A percentile compares a stretch with the other conserved stretches of the same genome.
These are phyloP conservation scores for Acanthochlamys bracteata DNA, from an alignment of 106 monocot genomes.

Conservation along the genomic window DNA sequence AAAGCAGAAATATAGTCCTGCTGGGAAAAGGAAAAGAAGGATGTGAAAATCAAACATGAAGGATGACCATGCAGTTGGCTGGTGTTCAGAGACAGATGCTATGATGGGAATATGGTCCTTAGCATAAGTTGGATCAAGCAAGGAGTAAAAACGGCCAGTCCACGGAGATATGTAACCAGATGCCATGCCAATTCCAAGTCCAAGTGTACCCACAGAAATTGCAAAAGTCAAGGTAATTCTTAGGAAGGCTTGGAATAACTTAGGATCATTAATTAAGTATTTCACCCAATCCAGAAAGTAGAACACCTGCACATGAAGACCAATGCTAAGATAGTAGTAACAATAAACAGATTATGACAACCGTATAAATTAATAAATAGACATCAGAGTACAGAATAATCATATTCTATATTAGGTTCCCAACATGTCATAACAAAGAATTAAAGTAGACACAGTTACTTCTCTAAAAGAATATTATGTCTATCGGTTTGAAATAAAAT, in stretches of 20 bases:
- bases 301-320: slow-evolving; percentile 47
- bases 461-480: too few species aligned
- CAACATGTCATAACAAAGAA: too few species aligned
- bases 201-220: slow-evolving; percentile 50
- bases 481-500: too few species aligned
- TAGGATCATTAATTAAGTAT: slow-evolving; percentile 49
- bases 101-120: slow-evolving; percentile 82
- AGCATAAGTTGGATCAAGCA: slow-evolving; percentile 83
- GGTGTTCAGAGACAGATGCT: slow-evolving; percentile 81
- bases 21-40: slow-evolving; percentile 69
- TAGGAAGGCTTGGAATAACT: slow-evolving; percentile 49
- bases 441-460: too few species aligned
- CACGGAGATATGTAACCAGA: slow-evolving; percentile 80
- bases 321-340: slow-evolving; percentile 1
- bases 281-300: slow-evolving; percentile 79
- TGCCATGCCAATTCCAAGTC: slow-evolving; percentile 63
- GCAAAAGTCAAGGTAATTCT: slow-evolving; percentile 55
- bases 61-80: slow-evolving; percentile 82
- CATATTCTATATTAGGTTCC: too few species aligned
- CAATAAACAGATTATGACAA: too few species aligned
- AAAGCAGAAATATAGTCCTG: slow-evolving; percentile 74
- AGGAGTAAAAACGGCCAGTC: slow-evolving; percentile 76
- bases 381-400: too few species aligned
- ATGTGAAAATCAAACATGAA: slow-evolving; percentile 89
- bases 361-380: too few species aligned